Percentiles rank a stretch among this genome's conserved stretches.
Evolutionary conservation across 768 basidiomycete species (phyloP).

Genomic region (Astraeus odoratus): DNA sequence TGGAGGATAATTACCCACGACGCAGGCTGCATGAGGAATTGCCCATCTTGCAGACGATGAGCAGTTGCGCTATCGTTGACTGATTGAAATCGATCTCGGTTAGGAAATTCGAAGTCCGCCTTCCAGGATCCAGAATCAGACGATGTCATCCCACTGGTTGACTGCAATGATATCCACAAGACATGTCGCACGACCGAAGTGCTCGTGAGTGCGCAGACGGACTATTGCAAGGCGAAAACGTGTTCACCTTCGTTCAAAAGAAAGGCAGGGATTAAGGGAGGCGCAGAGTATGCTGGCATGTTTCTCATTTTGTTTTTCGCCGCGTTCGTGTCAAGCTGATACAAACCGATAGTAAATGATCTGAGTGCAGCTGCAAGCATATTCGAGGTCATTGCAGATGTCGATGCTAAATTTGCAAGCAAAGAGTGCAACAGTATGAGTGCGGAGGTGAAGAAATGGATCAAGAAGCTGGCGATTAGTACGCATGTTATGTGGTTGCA

Average conservation of each 20-base stretch:
- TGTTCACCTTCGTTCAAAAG: slow-evolving; percentile 62
- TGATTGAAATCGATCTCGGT: too few relatives aligned
- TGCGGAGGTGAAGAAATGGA: slow-evolving; percentile 75
- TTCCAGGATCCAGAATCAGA: too few relatives aligned
- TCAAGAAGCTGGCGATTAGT: slow-evolving; percentile 74
- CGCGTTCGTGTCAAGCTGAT: slow-evolving; percentile 15
- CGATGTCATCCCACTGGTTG: slow-evolving; percentile 47
- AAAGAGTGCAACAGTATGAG: slow-evolving; percentile 64
- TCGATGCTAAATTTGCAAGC: slow-evolving; percentile 66
- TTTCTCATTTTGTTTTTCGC: slow-evolving; percentile 33
- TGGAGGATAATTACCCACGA: too few relatives aligned
- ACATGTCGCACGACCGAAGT: slow-evolving; percentile 71
- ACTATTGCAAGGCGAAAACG: slow-evolving; percentile 67
- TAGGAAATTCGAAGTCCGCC: too few relatives aligned
- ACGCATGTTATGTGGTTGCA: too few relatives aligned
- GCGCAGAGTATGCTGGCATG: slow-evolving; percentile 57
- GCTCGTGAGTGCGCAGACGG: slow-evolving; percentile 57
- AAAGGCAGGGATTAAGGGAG: slow-evolving; percentile 57
- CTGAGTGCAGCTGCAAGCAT: slow-evolving; percentile 55
- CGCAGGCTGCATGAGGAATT: too few relatives aligned
- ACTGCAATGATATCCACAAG: slow-evolving; percentile 69
- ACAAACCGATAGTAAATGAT: slow-evolving; percentile 48
- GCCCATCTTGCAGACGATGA: too few relatives aligned
- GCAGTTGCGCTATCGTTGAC: too few relatives aligned
- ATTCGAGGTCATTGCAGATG: slow-evolving; percentile 63